These are phyloP conservation scores for Mycena olivaceomarginata DNA, from an alignment of 768 basidiomycete genomes.

Conservation along the genomic window DNA sequence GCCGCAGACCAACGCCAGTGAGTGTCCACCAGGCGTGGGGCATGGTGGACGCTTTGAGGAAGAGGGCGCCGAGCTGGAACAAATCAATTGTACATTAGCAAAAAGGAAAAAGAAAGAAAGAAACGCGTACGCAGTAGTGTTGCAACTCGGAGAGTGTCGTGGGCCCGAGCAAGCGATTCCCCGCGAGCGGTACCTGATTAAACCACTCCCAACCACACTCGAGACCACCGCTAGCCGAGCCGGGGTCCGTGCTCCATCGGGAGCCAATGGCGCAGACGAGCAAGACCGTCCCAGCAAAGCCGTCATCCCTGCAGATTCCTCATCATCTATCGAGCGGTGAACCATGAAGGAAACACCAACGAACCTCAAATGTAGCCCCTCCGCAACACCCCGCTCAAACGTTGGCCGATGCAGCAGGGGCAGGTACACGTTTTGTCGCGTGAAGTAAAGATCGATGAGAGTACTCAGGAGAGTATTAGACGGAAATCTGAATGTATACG, in stretches of 20 bases:
- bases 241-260: slow-evolving; percentile 73
- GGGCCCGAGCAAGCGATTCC: slow-evolving; percentile 75
- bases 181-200: slow-evolving; percentile 79
- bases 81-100: not conserved
- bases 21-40: slow-evolving; percentile 82
- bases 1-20: slow-evolving; percentile 64
- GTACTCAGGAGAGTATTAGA: slow-evolving; percentile 65
- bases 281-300: slow-evolving; percentile 77
- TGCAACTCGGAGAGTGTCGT: slow-evolving; percentile 87
- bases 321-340: not conserved
- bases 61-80: slow-evolving; percentile 70
- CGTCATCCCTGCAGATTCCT: slow-evolving; percentile 52
- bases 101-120: not conserved
- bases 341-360: not conserved
- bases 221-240: slow-evolving; percentile 14
- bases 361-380: slow-evolving; percentile 66
- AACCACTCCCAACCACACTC: slow-evolving; percentile 83
- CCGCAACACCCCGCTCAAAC: slow-evolving; percentile 71
- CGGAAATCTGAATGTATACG: slow-evolving; percentile 63
- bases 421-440: slow-evolving; percentile 68
- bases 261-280: slow-evolving; percentile 84
- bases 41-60: slow-evolving; percentile 72
- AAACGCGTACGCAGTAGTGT: slow-evolving; percentile 68
- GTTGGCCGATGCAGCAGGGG: slow-evolving; percentile 85
- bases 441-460: slow-evolving; percentile 84